Base-by-base conservation (phyloP, 805 yeast species). In the Suhomyces faveliae region DNA sequence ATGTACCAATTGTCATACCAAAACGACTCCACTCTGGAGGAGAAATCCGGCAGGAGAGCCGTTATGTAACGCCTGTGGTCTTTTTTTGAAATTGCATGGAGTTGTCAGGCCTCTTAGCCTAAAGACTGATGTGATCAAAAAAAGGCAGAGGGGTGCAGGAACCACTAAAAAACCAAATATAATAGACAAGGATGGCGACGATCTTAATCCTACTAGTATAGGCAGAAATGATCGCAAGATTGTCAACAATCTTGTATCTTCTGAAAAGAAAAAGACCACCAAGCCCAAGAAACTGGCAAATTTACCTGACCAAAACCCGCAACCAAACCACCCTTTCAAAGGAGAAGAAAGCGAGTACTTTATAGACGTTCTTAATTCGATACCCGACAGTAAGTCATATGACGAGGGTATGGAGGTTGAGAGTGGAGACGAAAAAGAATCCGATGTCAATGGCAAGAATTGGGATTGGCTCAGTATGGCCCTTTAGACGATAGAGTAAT, bases 1-100 rank as follows among this genome's bases (percentile, higher is more conserved):
- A 23, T 92, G 98, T 67, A 84, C 92, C 13, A 92, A 92, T 67
- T 92, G 99, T 67, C 84, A 86, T 59, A 92, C 99, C 0, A 82
- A 79, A 53, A 90, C 95, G 13, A 92, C 99, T 0, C 99, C 99
- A 1, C 67, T 92, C 13, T 92, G 99, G 99, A 75, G 99, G 57
- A 76, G 97, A 43, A 89, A 89, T 58, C 90, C 96, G 0, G 88
- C 87, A 50, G 97, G 97, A 1, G 85, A 88, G 59, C 95, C 97
- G 0, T 71, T 92, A 50, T 92, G 98, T 70, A 92, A 92, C 66
- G 98, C 99, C 0, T 92, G 99, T 71, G 99, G 98, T 0, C 72
- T 92, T 51, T 92, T 92, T 58, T 77, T 88, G 60, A 92, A 92
- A 66, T 73, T 92, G 20, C 98, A 92, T 60, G 98, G 97, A n/a